Base-by-base conservation (phyloP, 2,329 filamentous ascomycete genomes). In the Ustulina deusta region DNA sequence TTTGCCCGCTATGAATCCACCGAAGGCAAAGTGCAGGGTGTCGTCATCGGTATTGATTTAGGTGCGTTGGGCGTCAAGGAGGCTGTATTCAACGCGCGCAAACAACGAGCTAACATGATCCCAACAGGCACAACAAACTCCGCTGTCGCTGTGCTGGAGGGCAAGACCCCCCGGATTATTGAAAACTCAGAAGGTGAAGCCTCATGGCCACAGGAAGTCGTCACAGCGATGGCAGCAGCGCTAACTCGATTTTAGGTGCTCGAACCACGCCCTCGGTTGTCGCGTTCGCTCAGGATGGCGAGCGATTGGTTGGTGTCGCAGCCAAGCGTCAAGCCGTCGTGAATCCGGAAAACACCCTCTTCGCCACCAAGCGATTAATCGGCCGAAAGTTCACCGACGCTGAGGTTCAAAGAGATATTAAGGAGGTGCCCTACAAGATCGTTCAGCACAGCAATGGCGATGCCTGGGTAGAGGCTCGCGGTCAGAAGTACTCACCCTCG, bases 391-490 rank as follows among this genome's bases (percentile, higher is more conserved):
- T 95, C 87, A 93, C 89, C 81, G 95, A 98, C 77, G 80, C 86
- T 73, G 95, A 98, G 87, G 93, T 97, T 68, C 95, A 98, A 87
- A 92, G 94, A 78, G 95, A 98, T 80, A 93, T 98, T 80, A 94
- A 97, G 86, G 93, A 97, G 84, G 94, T 98, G 13, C 95, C 95
- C 69, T 98, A 97, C 89, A 97, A 97, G 90, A 97, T 98, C 75
- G 91, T 97, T 68, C 94, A 97, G 85, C 95, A 97, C 89, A 90
- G 85, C 85, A 97, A 97, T 81, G 95, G 95, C 76, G 95, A 97
- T 80, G 95, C 95, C 71, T 97, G 95, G 95, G 92, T 98, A 72
- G 90, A 94, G 83, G 93, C 94, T 76, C 93, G 94, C 75, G 94
- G 91, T 79, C 90, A 97, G 84, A 97, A 94, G 83, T 97, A 97